phyloP scores from a whole-genome alignment of 345 rosid species.

The Brassica juncea region DNA sequence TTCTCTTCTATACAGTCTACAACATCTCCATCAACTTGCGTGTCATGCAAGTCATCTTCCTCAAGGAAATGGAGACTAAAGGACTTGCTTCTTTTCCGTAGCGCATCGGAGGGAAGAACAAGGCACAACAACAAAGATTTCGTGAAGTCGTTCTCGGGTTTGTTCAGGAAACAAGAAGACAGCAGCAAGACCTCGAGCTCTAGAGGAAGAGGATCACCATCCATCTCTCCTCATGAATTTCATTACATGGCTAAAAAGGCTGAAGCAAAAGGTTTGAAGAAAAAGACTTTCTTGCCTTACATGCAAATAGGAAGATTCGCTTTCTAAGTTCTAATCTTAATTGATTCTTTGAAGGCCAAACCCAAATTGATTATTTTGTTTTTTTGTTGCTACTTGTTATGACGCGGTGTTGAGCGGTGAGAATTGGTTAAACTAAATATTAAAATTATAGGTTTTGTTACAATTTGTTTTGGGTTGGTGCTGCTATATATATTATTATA shows the following conservation, averaged over 20 bases:
- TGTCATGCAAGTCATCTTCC: constrained; percentile 44
- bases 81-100: constrained; percentile 78
- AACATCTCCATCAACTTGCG: constrained; percentile 37
- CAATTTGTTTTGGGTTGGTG: too few species aligned
- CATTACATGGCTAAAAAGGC: constrained; percentile 85
- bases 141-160: constrained; percentile 45
- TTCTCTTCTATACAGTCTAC: constrained; percentile 35
- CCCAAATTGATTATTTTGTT: constrained; percentile 20
- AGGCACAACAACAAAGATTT: constrained; percentile 57
- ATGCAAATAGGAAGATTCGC: constrained; percentile 83
- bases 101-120: constrained; percentile 86
- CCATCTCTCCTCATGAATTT: constrained; percentile 78
- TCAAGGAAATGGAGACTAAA: constrained; percentile 78
- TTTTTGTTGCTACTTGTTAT: neutral
- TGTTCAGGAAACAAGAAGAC: constrained; percentile 64
- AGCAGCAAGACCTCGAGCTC: constrained; percentile 53
- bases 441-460: too few species aligned
- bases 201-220: constrained; percentile 39
- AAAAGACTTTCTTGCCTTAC: constrained; percentile 89
- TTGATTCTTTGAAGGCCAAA: neutral
- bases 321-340: constrained; percentile 29
- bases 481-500: too few species aligned
- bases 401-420: too few species aligned
- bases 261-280: constrained; percentile 67
- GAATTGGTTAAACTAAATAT: too few species aligned